These are phyloP conservation scores for Phytophthora citricola DNA, from an alignment of 352 stramenopile species.

Conservation along the genomic window DNA sequence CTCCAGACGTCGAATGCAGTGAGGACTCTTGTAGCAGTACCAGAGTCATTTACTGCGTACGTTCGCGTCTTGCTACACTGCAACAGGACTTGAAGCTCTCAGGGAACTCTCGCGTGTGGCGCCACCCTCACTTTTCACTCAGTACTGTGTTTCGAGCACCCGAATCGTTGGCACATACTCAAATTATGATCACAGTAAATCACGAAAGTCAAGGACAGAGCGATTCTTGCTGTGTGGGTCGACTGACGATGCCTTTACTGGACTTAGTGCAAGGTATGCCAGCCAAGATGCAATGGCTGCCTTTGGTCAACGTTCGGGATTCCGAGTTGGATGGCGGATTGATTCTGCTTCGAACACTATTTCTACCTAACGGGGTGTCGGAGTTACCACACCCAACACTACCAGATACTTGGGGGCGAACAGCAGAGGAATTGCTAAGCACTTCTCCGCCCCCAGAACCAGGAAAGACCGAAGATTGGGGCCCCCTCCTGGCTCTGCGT, in stretches of 20 bases:
- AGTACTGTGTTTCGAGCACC: conserved; percentile 52
- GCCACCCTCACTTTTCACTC: conserved; percentile 55
- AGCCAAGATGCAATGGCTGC: conserved; percentile 67
- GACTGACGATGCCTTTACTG: conserved; percentile 41
- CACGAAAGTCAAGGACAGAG: conserved; percentile 44
- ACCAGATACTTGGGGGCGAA: conserved; percentile 38
- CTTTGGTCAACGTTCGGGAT: conserved; percentile 26
- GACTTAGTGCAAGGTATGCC: conserved; percentile 67
- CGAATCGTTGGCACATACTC: conserved; percentile 44
- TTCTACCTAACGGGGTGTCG: conserved; percentile 62
- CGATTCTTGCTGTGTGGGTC: conserved; percentile 40
- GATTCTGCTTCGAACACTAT: conserved; percentile 62
- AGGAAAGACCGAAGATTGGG: conserved; percentile 1
- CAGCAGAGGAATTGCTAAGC: conserved; percentile 50
- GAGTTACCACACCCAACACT: conserved; percentile 50
- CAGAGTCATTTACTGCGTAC: conserved; percentile 52
- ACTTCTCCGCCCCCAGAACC: conserved; percentile 1
- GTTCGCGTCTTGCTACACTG: conserved; percentile 45
- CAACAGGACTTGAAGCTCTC: conserved; percentile 59
- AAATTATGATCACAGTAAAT: conserved; percentile 55
- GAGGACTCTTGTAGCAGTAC: conserved; percentile 1
- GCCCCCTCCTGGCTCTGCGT: conserved; percentile 17
- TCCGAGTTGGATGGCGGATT: conserved; percentile 17
- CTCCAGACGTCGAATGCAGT: conserved; percentile 15
- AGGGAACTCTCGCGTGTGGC: conserved; percentile 51